Conservation (phyloP, 345 rosid species). For the Angophora floribunda region DNA sequence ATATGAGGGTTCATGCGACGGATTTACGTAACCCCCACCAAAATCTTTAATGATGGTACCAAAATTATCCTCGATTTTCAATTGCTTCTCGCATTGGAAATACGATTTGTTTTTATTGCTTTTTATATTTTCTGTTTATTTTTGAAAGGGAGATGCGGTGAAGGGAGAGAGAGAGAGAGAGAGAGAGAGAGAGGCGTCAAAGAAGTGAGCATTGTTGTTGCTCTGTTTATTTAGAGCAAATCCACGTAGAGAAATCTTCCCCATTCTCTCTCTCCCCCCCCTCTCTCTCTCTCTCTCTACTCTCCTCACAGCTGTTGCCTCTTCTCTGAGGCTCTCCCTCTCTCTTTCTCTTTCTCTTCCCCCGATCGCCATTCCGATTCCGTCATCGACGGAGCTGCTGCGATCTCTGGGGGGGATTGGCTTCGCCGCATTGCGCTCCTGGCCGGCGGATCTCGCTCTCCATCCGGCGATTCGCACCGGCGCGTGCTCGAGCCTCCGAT, state of each 20-base stretch:
- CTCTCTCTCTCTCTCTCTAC: background rate
- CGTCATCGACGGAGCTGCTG: background rate
- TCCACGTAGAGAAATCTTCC: background rate
- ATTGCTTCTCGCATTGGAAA: accelerated
- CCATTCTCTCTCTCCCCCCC: background rate
- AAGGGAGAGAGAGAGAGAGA: background rate
- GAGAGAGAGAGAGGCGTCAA: background rate
- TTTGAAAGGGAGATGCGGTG: background rate
- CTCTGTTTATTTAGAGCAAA: background rate
- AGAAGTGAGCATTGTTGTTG: background rate
- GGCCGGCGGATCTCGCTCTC: background rate
- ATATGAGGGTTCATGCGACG: background rate
- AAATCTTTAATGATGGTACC: background rate
- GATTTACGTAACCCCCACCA: background rate
- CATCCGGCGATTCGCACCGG: background rate
- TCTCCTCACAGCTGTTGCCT: background rate
- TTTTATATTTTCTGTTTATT: background rate
- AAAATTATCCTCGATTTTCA: background rate
- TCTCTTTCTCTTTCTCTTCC: background rate
- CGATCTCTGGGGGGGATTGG: background rate
- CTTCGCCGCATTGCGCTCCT: background rate
- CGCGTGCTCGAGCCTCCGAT: background rate
- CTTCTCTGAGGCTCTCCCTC: background rate
- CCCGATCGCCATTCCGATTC: background rate
- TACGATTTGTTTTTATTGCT: accelerated